phyloP scores from a whole-genome alignment of 139 green algal species.

The Chlorella sorokiniana region DNA sequence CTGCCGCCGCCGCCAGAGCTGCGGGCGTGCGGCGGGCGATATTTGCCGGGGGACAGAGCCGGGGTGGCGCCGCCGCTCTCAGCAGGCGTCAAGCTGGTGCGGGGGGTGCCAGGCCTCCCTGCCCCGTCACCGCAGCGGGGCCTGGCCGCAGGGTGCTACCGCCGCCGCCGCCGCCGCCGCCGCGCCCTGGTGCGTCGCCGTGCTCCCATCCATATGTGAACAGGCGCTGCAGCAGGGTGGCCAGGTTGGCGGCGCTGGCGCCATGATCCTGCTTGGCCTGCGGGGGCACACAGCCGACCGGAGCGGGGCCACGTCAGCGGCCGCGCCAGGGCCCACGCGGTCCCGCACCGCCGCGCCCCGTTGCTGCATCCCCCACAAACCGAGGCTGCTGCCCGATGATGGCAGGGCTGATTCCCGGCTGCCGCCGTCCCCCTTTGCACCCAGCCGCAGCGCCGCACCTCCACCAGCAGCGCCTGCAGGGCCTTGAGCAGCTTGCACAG shows the following conservation, averaged over 20 bases:
- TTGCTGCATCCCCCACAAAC: too few species aligned
- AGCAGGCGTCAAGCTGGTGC: too few species aligned
- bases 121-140: neutral
- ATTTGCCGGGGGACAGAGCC: neutral
- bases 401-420: too few species aligned
- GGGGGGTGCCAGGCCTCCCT: neutral
- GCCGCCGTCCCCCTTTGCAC: too few species aligned
- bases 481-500: slow-evolving; percentile 28
- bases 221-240: slow-evolving; percentile 17
- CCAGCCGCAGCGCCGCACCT: too few species aligned
- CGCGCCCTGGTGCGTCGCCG: neutral
- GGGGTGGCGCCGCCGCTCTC: neutral
- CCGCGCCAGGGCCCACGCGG: too few species aligned
- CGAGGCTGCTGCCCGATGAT: neutral
- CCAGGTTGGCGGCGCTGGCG: neutral
- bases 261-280: slow-evolving; percentile 37
- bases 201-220: slow-evolving; percentile 31
- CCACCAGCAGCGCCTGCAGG: slow-evolving; percentile 26
- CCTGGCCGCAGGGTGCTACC: neutral
- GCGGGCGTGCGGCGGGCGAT: neutral
- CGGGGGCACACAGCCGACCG: neutral
- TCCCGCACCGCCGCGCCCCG: too few species aligned
- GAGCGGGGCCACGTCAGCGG: neutral
- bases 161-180: neutral
- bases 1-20: neutral